These are phyloP conservation scores for Acmispon strigosus DNA, from an alignment of 306 rosid species.

Conservation along the genomic window DNA sequence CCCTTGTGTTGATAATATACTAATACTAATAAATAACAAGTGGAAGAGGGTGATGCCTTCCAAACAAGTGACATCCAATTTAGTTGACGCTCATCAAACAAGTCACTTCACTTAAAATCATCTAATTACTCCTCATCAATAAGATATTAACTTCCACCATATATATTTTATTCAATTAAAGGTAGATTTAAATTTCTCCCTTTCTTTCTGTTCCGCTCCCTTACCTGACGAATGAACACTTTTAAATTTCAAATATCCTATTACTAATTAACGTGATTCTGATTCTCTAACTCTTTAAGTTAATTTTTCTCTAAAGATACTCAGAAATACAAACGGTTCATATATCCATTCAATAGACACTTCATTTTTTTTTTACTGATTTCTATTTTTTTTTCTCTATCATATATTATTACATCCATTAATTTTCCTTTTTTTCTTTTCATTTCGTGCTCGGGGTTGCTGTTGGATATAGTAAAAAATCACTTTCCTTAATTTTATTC, in stretches of 20 bases:
- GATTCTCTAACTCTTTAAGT: not conserved
- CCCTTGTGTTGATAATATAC: slow-evolving; percentile 18
- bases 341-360: too few species aligned
- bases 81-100: not conserved
- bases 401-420: too few species aligned
- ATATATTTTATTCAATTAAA: not conserved
- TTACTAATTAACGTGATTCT: not conserved
- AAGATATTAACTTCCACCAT: slow-evolving; percentile 2
- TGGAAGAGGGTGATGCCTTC: not conserved
- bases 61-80: not conserved
- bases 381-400: too few species aligned
- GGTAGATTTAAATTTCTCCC: not conserved
- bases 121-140: slow-evolving; percentile 9
- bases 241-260: not conserved
- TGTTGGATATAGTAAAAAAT: too few species aligned
- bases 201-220: not conserved
- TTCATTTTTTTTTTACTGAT: too few species aligned
- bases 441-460: too few species aligned
- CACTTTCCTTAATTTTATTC: not conserved
- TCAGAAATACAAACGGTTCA: too few species aligned
- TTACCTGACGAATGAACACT: not conserved
- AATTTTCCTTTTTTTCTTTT: too few species aligned
- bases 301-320: too few species aligned
- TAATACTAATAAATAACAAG: not conserved
- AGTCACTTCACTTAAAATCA: slow-evolving; percentile 23